phyloP scores from a whole-genome alignment of 352 stramenopile species.

The Globisporangium polare region DNA sequence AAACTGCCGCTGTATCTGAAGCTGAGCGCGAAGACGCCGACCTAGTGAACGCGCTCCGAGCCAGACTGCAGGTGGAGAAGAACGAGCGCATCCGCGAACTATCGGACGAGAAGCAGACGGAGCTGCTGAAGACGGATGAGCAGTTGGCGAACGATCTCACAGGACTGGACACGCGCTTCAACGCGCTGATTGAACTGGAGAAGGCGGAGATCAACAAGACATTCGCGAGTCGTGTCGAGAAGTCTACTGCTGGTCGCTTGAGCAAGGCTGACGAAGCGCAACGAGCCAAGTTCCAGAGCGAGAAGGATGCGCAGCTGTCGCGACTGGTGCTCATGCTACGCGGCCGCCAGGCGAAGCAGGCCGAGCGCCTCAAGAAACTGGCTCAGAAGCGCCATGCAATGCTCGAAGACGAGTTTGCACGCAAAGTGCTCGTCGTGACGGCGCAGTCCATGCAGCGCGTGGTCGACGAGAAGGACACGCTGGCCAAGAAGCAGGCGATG shows the following conservation, averaged over 20 bases:
- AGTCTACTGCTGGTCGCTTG: background rate
- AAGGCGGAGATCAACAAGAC: constrained; percentile 31
- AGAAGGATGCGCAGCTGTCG: constrained; percentile 40
- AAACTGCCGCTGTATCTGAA: background rate
- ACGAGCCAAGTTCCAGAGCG: constrained; percentile 12
- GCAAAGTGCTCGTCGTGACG: constrained; percentile 40
- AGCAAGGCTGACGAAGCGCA: constrained; percentile 9
- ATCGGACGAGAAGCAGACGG: constrained; percentile 28
- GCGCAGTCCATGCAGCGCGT: constrained; percentile 50
- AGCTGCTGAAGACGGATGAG: constrained; percentile 22
- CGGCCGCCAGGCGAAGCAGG: constrained; percentile 24
- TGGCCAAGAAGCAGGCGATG: constrained; percentile 37
- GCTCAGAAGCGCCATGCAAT: constrained; percentile 22
- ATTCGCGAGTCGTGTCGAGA: constrained; percentile 15
- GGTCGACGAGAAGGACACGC: constrained; percentile 42
- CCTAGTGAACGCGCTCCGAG: constrained; percentile 38
- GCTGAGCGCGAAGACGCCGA: constrained; percentile 28
- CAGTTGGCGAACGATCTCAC: constrained; percentile 11
- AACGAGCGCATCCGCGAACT: constrained; percentile 45
- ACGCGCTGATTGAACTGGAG: constrained; percentile 30
- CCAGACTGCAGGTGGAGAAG: constrained; percentile 43
- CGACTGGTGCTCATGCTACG: constrained; percentile 50
- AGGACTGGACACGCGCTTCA: constrained; percentile 13
- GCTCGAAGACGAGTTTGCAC: constrained; percentile 49
- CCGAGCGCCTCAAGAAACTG: constrained; percentile 18